Base-by-base conservation (phyloP, 2,329 filamentous ascomycete species). In the Cercospora sp. region DNA sequence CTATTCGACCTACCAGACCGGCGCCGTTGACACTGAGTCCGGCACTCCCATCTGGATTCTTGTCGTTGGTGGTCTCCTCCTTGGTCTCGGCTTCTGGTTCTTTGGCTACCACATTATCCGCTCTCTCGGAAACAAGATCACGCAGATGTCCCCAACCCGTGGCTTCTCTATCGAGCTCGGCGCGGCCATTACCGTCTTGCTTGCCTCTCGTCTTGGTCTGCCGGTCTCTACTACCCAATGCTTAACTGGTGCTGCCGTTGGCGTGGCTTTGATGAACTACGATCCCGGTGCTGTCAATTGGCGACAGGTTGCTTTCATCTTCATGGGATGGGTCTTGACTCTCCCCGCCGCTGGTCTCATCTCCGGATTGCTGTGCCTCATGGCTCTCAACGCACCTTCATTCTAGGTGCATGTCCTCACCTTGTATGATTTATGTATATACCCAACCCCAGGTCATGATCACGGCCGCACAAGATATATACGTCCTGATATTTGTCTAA, bases 201-300 rank as follows among this genome's bases (percentile, higher is more conserved):
- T 90, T 70, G 87, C 87, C 30, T 89, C 88, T 0, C 84, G 86
- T 66, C 82, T 90, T 4, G 82, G 84, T 64, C 83, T 90, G 2
- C 88, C 88, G 2, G 83, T 89, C 26, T 88, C 86, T 1, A 89
- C 87, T 1, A 89, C 88, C 0, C 87, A 89, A 78, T 89, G 87
- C 75, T 86, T 88, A 71, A 86, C 83, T 60, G 87, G 86, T 45
- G 84, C 86, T 48, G 87, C 86, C 16, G 86, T 88, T 55, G 87
- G 86, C 67, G 87, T 88, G 60, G 87, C 85, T 66, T 82, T 89
- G 18, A 87, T 85, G 78, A 86, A 84, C 59, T 85, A 85, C 31
- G 83, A 84, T 62, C 84, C 83, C 80, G 80, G 82, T 31, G 83
- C 86, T 42, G 86, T 88, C 73, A 89, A 88, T 79, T 89, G 86